Evolutionary conservation across 1,284 basidiomycete genomes (phyloP), one percentile per base, ranked within the genome.

Genomic region (Cryptococcus sp.): DNA sequence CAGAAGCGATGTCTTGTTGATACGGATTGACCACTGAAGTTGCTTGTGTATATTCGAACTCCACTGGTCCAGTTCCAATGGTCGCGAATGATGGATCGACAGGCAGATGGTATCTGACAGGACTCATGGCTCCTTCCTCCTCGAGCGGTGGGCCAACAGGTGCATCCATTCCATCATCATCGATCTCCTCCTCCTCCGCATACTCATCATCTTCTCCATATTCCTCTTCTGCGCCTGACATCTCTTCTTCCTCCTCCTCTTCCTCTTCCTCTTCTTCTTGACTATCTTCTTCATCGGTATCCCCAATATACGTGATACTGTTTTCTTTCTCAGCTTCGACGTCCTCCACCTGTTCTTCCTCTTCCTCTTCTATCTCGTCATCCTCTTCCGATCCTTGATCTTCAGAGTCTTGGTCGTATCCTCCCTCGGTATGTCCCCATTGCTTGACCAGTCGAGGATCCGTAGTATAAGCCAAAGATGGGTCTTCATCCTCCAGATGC

Each of bases 181-280:
- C n/a, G 14, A 40, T 18, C 7, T 21, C 37, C 16, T 18, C 37
- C 5, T 40, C 37, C 13, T 45, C 32, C n/a, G 40, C 11, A 18
- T 18, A 16, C 25, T 46, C 45, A 7, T 44, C 51, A 28, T 28
- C 28, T 3, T 53, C 54, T 2, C 50, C 55, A 2, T 52, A 48
- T 13, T 49, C 55, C 21, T 48, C 47, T 7, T 57, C 57, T 21
- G 51, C 53, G 28, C 55, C 51, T 16, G 47, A 44, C 18, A 36
- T 50, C 2, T 37, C 45, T 14, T 61, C 50, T 7, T 57, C 55
- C 21, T 53, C 50, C 9, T 59, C 50, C 10, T 42, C 50, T 9
- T 55, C 55, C 2, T 49, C 49, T 14, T 52, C 54, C 11, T 50
- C 55, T 16, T 56, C 56, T 9, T 50, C 54, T 44, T 53, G 53